Evolutionary conservation across 108 stramenopile species (phyloP).

Genomic region (Skeletonema menzelii): DNA sequence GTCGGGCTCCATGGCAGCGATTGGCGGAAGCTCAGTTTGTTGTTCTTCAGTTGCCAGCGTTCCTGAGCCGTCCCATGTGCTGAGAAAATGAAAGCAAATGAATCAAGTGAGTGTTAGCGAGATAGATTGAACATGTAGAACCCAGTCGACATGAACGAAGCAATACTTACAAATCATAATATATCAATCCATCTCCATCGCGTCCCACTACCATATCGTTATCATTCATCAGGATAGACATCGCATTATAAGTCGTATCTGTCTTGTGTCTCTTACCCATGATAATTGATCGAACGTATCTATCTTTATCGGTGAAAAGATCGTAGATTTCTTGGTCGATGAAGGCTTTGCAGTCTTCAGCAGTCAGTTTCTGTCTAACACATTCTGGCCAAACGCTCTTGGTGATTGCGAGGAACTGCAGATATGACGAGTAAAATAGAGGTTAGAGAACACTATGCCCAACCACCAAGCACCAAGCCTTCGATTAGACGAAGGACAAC

Average conservation of each 20-base stretch:
- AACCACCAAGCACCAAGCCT: too few relatives aligned
- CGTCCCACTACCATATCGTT: neutral
- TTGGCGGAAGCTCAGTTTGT: neutral
- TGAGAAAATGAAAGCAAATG: neutral
- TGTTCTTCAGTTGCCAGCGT: neutral
- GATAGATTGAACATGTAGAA: too few relatives aligned
- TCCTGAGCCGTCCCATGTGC: neutral
- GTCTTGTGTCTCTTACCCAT: neutral
- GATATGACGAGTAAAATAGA: too few relatives aligned
- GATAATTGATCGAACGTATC: neutral
- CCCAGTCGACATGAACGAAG: too few relatives aligned
- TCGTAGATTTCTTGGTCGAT: constrained; percentile 2
- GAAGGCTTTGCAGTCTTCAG: neutral
- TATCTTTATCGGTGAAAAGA: neutral
- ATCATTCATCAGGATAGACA: neutral
- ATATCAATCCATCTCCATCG: neutral
- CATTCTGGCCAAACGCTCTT: constrained; percentile 2
- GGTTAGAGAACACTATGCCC: too few relatives aligned
- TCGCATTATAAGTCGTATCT: neutral
- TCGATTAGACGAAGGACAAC: too few relatives aligned
- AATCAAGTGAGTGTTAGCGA: too few relatives aligned
- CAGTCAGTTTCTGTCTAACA: neutral
- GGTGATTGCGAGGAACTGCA: neutral
- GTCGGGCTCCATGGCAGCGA: neutral
- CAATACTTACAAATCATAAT: neutral